A percentile compares a stretch with the other conserved stretches of the same genome.
Conservation (phyloP, 345 rosid species). For the Gossypium herbaceum region DNA sequence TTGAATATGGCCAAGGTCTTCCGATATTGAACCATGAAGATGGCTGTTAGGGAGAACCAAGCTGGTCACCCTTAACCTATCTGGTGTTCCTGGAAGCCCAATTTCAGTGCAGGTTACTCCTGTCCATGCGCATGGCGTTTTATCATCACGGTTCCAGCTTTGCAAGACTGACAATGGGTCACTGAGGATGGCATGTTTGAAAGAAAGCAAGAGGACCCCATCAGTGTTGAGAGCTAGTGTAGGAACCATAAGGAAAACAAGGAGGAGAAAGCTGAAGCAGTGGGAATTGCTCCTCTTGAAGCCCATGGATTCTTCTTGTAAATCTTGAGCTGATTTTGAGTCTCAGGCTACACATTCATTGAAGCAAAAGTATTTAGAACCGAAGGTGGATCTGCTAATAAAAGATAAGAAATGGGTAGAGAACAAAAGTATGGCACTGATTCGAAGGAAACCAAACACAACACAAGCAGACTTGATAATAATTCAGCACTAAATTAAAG, state of each 20-base stretch:
- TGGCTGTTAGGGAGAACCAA: conserved; percentile 48
- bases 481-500: background rate
- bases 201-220: conserved; percentile 56
- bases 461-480: background rate
- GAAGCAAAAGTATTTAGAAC: background rate
- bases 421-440: background rate
- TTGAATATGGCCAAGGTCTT: conserved; percentile 42
- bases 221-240: conserved; percentile 53
- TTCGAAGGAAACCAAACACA: background rate
- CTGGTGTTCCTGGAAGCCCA: conserved; percentile 38
- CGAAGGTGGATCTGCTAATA: too few species aligned
- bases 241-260: conserved; percentile 12
- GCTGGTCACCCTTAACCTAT: conserved; percentile 57
- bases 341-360: conserved; percentile 27
- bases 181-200: conserved; percentile 57
- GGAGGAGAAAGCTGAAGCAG: conserved; percentile 20
- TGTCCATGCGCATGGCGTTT: conserved; percentile 64
- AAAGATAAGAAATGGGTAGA: background rate
- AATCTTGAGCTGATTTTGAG: conserved; percentile 10
- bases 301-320: conserved; percentile 27
- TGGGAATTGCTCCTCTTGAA: conserved; percentile 16
- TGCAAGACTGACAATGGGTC: conserved; percentile 58
- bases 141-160: conserved; percentile 61
- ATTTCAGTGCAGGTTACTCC: conserved; percentile 58
- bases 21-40: conserved; percentile 62